Evolutionary conservation across 2,329 filamentous ascomycete species (phyloP).

Genomic region (Ascochyta clinopodiicola): DNA sequence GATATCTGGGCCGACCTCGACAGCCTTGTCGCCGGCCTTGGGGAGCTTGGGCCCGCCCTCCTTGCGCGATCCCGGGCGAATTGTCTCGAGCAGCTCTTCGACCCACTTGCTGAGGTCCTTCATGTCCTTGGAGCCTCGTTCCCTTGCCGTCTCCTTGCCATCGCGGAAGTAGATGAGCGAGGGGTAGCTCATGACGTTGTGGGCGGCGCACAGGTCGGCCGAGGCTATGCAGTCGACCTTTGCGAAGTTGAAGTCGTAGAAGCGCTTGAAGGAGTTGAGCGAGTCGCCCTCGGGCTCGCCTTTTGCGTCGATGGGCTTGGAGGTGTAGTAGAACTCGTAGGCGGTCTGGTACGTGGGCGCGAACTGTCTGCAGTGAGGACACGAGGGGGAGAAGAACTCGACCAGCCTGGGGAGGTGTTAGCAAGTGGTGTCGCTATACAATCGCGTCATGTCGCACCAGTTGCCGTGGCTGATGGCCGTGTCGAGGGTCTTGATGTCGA

Average conservation of each 20-base stretch:
- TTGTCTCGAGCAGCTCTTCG: constrained; percentile 77
- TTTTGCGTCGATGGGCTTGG: constrained; percentile 66
- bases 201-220: constrained; percentile 74
- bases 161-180: constrained; percentile 82
- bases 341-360: constrained; percentile 88
- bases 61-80: constrained; percentile 81
- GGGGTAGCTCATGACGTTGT: constrained; percentile 74
- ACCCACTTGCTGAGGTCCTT: constrained; percentile 71
- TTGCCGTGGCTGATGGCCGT: constrained; percentile 68
- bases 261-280: constrained; percentile 74
- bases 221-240: constrained; percentile 85
- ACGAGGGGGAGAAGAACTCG: constrained; percentile 60
- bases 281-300: constrained; percentile 57
- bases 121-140: constrained; percentile 73
- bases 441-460: constrained; percentile 58
- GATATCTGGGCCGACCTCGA: constrained; percentile 52
- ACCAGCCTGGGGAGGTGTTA: constrained; percentile 46
- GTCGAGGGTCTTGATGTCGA: constrained; percentile 65
- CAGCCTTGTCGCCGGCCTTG: constrained; percentile 66
- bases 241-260: constrained; percentile 89
- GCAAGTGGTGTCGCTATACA: not conserved
- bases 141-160: constrained; percentile 69
- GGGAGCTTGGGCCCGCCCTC: constrained; percentile 71
- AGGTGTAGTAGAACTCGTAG: constrained; percentile 96
- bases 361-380: constrained; percentile 76